phyloP scores from a whole-genome alignment of 345 rosid species.

The Physaria fendleri region DNA sequence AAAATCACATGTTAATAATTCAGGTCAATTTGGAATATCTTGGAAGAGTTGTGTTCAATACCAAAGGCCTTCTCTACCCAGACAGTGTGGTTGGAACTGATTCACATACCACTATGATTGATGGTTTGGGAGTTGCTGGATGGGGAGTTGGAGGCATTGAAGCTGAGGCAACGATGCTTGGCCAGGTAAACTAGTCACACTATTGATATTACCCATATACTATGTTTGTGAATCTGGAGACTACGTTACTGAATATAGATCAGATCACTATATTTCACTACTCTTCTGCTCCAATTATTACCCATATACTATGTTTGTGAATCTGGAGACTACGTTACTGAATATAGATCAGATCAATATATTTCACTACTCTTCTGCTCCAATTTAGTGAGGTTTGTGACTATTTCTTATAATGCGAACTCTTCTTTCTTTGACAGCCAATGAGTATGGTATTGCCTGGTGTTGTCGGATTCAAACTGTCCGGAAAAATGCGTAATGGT shows the following conservation, averaged over 20 bases:
- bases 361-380: background rate
- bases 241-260: background rate
- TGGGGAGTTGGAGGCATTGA: conserved; percentile 99
- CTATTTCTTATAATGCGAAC: background rate
- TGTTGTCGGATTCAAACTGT: conserved; percentile 93
- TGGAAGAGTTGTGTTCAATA: conserved; percentile 95
- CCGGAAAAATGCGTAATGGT: conserved; percentile 77
- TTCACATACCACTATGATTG: conserved; percentile 99
- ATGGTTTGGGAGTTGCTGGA: conserved; percentile 99
- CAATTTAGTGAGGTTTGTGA: background rate
- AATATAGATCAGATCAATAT: background rate
- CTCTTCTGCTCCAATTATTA: background rate
- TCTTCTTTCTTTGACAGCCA: conserved; percentile 45
- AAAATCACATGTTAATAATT: conserved; percentile 19
- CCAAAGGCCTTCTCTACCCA: conserved; percentile 67
- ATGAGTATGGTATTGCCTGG: conserved; percentile 99
- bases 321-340: background rate
- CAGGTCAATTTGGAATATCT: conserved; percentile 98
- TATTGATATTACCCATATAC: background rate
- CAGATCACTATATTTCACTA: background rate
- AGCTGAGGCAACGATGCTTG: conserved; percentile 99
- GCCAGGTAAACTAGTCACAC: conserved; percentile 54
- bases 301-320: background rate
- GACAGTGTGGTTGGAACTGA: conserved; percentile 99
- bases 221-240: background rate